Base-by-base conservation (phyloP, 163 green algal species). In the Chloroidium sp. region DNA sequence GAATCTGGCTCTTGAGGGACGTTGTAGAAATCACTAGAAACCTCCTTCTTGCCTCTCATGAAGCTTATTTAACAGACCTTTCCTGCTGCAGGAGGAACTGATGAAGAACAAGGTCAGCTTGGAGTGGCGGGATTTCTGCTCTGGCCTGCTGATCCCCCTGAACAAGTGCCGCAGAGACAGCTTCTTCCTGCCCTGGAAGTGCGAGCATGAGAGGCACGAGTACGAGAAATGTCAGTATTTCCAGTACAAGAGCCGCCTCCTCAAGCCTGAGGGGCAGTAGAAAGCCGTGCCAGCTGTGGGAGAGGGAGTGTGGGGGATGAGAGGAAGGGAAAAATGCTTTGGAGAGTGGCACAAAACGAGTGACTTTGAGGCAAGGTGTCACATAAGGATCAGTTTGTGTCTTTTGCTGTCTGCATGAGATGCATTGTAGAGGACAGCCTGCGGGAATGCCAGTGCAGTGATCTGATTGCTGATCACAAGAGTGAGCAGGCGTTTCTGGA, bases 171-270 rank as follows among this genome's bases (percentile, higher is more conserved):
- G 96, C 58, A 80, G 85, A 14, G 80, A 88, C 3, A 87, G 86
- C 3, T 85, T 89, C 13, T 98, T 92, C 79, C 67, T 94, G 79
- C 94, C 94, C 14, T 98, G 94, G 94, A 92, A 91, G 76, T 99
- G 96, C 87, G 82, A 89, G n/a, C 90, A 97, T 78, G 90, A 97
- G 85, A 82, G 90, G 69, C 96, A 99, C 82, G 90, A 82, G 2
- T 99, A 99, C 82, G 96, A 99, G 79, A 95, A 97, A 86, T 99
- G 95, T 87, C 87, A 98, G 81, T 99, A 99, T 87, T 90, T 95
- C 69, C 92, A 97, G 77, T 97, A 97, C 83, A 94, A 97, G 88
- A 62, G 78, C 57, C 83, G 90, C 0, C 74, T 91, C 13, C n/a
- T 79, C 36, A 36, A 36, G 36, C 36, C 36, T 36, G 36, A 36